Percentiles rank a stretch among this genome's conserved stretches.
phyloP scores from a whole-genome alignment of 805 yeast species.

The Candida verbasci region DNA sequence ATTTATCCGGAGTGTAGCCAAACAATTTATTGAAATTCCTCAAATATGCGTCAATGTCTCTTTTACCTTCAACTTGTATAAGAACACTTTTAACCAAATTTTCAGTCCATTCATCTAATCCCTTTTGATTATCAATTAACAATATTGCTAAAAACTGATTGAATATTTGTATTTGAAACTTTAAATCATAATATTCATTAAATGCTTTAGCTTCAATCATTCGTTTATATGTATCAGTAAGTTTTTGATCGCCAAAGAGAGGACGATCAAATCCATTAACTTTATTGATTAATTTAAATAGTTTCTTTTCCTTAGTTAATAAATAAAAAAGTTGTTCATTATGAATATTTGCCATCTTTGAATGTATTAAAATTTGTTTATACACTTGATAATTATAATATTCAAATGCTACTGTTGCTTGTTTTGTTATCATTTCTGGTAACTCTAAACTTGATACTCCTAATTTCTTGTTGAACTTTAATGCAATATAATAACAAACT shows the following conservation, averaged over 20 bases:
- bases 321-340: neutral
- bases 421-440: constrained; percentile 3
- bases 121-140: constrained; percentile 3
- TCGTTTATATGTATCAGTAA: constrained; percentile 5
- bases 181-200: constrained; percentile 10
- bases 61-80: neutral
- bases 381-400: constrained; percentile 2
- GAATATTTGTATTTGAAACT: constrained; percentile 12
- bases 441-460: neutral
- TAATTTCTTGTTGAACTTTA: constrained; percentile 1
- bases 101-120: constrained; percentile 8
- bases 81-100: neutral
- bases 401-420: neutral
- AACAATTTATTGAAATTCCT: no score
- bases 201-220: constrained; percentile 9
- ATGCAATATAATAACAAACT: constrained; percentile 3
- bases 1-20: no score
- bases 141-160: constrained; percentile 13
- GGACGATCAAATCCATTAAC: constrained; percentile 6
- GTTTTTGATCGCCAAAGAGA: constrained; percentile 10
- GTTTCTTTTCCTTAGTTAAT: constrained; percentile 11
- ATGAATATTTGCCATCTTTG: neutral
- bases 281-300: constrained; percentile 12
- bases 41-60: no score
- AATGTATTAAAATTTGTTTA: neutral